These are phyloP conservation scores for Mycosphaerelloides madeirae DNA, from an alignment of 2,329 filamentous ascomycete genomes.

Conservation along the genomic window DNA sequence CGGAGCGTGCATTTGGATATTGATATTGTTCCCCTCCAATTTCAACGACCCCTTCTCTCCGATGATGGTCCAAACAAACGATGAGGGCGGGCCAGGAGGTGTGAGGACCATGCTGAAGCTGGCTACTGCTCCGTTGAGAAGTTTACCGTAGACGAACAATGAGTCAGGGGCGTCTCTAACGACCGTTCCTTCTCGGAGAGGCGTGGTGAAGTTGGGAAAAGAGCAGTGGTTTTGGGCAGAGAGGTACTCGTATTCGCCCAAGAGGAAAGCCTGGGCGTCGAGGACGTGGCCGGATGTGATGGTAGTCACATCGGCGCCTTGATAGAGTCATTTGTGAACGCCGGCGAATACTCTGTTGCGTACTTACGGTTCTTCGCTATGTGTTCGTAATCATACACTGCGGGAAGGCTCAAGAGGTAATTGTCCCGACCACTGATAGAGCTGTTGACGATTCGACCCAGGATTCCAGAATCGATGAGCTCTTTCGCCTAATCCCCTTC, in stretches of 20 bases:
- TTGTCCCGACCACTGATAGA: background rate
- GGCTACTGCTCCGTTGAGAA: no score
- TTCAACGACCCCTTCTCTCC: no score
- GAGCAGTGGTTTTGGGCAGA: background rate
- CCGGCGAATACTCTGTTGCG: no score
- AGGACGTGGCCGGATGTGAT: background rate
- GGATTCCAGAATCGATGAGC: conserved; percentile 30
- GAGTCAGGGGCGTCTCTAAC: background rate
- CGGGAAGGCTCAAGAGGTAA: background rate
- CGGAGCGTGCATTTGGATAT: no score
- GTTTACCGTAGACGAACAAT: background rate
- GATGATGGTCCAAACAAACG: no score
- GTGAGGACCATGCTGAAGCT: no score
- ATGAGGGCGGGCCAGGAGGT: no score
- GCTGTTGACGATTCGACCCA: background rate
- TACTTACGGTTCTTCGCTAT: background rate
- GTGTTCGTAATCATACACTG: background rate
- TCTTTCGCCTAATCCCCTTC: conserved; percentile 36
- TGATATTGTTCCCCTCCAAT: no score
- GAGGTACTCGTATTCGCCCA: background rate
- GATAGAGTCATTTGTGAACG: no score
- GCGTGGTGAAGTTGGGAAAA: background rate
- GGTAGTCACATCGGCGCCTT: background rate
- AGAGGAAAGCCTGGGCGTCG: background rate
- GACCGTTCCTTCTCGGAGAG: background rate